Percentiles rank a stretch among this genome's conserved stretches.
phyloP scores from a whole-genome alignment of 2,329 filamentous ascomycete species.

The Raffaelea albimanens region DNA sequence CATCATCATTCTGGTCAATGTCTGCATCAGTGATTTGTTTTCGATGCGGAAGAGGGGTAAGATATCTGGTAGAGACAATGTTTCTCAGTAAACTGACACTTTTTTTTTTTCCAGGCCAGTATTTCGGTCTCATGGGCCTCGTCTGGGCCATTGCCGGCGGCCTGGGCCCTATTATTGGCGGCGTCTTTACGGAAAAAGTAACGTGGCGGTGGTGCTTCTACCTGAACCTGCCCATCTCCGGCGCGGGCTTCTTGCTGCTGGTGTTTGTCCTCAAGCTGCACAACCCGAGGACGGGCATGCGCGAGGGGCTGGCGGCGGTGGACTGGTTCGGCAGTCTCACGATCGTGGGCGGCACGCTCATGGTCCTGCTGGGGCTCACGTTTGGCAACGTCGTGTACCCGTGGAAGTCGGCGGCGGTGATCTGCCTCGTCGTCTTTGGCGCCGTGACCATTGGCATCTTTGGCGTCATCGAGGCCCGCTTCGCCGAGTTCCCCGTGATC shows the following conservation, averaged over 20 bases:
- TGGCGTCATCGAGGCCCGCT: slow-evolving; percentile 59
- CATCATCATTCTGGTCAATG: slow-evolving; percentile 41
- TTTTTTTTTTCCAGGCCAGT: slow-evolving; percentile 26
- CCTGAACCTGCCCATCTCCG: slow-evolving; percentile 42
- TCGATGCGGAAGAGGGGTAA: slow-evolving; percentile 29
- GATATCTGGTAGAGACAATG: neutral
- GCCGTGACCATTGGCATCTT: slow-evolving; percentile 55
- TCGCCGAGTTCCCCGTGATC: slow-evolving; percentile 71
- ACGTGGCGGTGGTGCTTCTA: slow-evolving; percentile 62
- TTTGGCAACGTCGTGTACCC: slow-evolving; percentile 70
- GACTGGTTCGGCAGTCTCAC: slow-evolving; percentile 47
- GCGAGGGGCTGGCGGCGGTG: slow-evolving; percentile 52
- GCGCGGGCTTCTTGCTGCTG: slow-evolving; percentile 36
- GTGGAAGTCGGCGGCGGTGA: slow-evolving; percentile 65
- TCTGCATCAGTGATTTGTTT: slow-evolving; percentile 45
- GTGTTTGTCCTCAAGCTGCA: slow-evolving; percentile 59
- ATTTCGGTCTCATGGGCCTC: slow-evolving; percentile 56
- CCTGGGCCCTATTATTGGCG: slow-evolving; percentile 52
- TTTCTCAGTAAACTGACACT: neutral
- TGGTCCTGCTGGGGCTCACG: slow-evolving; percentile 79
- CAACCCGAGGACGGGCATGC: slow-evolving; percentile 54
- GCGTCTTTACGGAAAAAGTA: slow-evolving; percentile 49
- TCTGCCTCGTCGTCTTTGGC: slow-evolving; percentile 72
- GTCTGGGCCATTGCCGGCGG: slow-evolving; percentile 58
- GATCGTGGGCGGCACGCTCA: slow-evolving; percentile 69